phyloP scores from a whole-genome alignment of 139 green algal genomes.

The Desmodesmus armatus region DNA sequence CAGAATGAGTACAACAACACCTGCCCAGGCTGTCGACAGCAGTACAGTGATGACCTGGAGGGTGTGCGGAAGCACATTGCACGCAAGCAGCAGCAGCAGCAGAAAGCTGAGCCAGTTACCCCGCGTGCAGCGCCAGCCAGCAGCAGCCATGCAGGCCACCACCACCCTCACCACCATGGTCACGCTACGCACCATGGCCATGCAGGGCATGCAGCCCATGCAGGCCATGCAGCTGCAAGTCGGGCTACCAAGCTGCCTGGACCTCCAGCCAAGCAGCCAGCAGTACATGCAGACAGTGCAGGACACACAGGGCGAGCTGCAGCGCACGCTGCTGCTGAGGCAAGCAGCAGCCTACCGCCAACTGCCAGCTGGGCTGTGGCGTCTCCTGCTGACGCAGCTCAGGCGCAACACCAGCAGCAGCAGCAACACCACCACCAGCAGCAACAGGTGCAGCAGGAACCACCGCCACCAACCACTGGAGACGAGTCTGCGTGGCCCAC shows the following conservation, averaged over 20 bases:
- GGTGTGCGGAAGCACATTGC: slow-evolving; percentile 26
- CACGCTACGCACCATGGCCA: no score
- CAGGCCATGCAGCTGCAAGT: no score
- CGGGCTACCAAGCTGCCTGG: no score
- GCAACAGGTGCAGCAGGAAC: neutral
- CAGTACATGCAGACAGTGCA: neutral
- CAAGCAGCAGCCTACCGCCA: slow-evolving; percentile 8
- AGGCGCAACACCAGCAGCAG: no score
- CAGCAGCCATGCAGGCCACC: neutral
- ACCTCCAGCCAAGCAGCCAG: no score
- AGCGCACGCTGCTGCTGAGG: neutral
- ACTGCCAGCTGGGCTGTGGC: slow-evolving; percentile 10
- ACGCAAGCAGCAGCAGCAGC: slow-evolving; percentile 32
- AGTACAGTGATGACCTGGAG: slow-evolving; percentile 54
- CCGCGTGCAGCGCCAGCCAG: neutral
- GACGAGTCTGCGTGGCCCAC: slow-evolving; percentile 63
- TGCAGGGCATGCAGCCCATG: slow-evolving; percentile 9
- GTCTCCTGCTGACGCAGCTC: no score
- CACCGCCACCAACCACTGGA: neutral
- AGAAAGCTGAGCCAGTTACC: neutral
- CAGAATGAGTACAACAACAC: slow-evolving; percentile 59
- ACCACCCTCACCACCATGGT: no score
- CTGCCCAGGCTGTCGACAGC: slow-evolving; percentile 64
- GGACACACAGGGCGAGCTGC: neutral
- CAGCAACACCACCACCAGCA: neutral